Conservation (phyloP, 192 early-diverging fungal genomes). For the Backusella morwellensis region DNA sequence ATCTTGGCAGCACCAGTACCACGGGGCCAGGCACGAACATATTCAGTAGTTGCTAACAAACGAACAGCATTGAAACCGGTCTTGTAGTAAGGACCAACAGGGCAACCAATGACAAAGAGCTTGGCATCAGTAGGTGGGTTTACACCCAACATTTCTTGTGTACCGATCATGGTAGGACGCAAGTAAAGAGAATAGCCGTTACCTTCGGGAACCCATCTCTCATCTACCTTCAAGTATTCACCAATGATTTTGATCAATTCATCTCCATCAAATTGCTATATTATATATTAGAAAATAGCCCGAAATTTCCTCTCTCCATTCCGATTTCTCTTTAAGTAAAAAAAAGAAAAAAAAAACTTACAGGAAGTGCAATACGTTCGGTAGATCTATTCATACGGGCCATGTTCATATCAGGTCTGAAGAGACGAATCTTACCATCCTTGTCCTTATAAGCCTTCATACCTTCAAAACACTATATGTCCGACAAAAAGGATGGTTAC, state of each 20-base stretch:
- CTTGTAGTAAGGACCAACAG: slow-evolving; percentile 95
- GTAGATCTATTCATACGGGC: slow-evolving; percentile 77
- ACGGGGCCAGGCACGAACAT: slow-evolving; percentile 93
- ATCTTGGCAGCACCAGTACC: slow-evolving; percentile 93
- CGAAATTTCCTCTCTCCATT: neutral
- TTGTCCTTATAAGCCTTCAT: slow-evolving; percentile 93
- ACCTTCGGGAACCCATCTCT: slow-evolving; percentile 89
- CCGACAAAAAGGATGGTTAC: neutral
- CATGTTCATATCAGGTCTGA: slow-evolving; percentile 99
- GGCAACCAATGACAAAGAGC: slow-evolving; percentile 87
- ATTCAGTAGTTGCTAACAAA: slow-evolving; percentile 80
- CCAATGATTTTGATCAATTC: slow-evolving; percentile 83
- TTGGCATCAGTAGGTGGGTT: slow-evolving; percentile 75
- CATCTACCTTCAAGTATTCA: slow-evolving; percentile 76
- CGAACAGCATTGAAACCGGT: slow-evolving; percentile 90
- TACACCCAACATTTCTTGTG: slow-evolving; percentile 83
- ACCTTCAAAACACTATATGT: slow-evolving; percentile 80
- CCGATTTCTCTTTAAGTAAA: neutral
- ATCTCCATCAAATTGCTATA: slow-evolving; percentile 63
- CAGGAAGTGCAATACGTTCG: slow-evolving; percentile 79
- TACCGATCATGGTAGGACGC: slow-evolving; percentile 91
- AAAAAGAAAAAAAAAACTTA: slow-evolving; percentile 33
- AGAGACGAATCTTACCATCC: slow-evolving; percentile 82
- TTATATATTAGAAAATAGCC: neutral
- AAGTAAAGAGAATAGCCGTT: slow-evolving; percentile 92